Base-by-base conservation (phyloP, 257 asterid genomes). In the Galeopsis tetrahit region DNA sequence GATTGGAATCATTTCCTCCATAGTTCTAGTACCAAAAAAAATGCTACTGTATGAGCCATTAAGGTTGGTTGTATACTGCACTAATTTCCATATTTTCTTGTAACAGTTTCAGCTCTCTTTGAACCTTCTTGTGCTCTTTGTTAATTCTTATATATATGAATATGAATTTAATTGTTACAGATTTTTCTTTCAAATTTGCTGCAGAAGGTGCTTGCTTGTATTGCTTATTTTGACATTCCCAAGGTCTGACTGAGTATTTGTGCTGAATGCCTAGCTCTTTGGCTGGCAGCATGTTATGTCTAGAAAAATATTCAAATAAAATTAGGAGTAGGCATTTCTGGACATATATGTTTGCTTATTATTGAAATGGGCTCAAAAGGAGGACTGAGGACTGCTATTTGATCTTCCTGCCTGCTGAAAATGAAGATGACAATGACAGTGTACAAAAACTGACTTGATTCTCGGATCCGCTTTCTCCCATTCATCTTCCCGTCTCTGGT, bases 371-470 rank as follows among this genome's bases (percentile, higher is more conserved):
- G 88, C 74, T 89, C 96, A 75, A 89, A 85, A 86, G 89, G 96
- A 83, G 85, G 83, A 86, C 28, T 21, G 28, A 21, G 28, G 28
- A 1, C 79, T 79, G 68, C 82, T 87, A 64, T 84, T 92, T 82
- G 96, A 92, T 86, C 97, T 92, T 81, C 88, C 89, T 74, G 96
- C 90, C 96, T 61, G 66, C 80, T 64, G 96, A 88, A 77, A 94
- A 84, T 63, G 89, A 82, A 66, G 91, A 83, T 73, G 94, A 84
- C 60, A 84, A 55, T 79, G 87, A 80, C 71, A 88, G 68, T 77
- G 82, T 73, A 73, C 90, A 44, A 72, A 89, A 72, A 56, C 93
- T 33, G 88, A 85, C 43, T 76, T 86, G 75, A 77, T 88, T 71
- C 76, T 77, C 62, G 74, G 84, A 38, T 79, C 96, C 36, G 96